phyloP scores from a whole-genome alignment of 768 basidiomycete genomes.

The Tubosaeta sp. region DNA sequence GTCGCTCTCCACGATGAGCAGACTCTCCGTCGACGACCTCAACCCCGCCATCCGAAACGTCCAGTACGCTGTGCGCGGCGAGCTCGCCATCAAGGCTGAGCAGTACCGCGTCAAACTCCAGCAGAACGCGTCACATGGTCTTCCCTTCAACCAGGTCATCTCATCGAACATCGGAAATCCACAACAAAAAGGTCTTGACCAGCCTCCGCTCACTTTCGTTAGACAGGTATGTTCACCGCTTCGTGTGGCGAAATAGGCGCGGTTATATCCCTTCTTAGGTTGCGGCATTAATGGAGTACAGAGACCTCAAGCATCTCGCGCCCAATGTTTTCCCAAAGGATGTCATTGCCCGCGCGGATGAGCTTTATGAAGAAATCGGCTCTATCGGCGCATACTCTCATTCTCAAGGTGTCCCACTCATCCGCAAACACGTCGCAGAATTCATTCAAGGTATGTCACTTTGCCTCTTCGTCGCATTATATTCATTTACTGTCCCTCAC shows the following conservation, averaged over 20 bases:
- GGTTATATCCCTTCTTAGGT: slow-evolving; percentile 45
- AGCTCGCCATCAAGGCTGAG: slow-evolving; percentile 94
- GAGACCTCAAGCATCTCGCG: slow-evolving; percentile 73
- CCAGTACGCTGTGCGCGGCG: slow-evolving; percentile 95
- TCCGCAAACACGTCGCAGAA: slow-evolving; percentile 81
- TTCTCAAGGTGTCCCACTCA: slow-evolving; percentile 86
- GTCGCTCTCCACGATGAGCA: slow-evolving; percentile 39
- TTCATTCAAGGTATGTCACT: slow-evolving; percentile 73
- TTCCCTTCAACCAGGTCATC: slow-evolving; percentile 88
- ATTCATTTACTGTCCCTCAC: slow-evolving; percentile 7
- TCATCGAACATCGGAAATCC: slow-evolving; percentile 98
- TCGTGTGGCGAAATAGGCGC: not conserved
- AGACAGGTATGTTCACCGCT: slow-evolving; percentile 66
- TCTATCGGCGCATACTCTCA: slow-evolving; percentile 95
- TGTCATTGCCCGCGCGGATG: slow-evolving; percentile 76
- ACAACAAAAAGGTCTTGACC: slow-evolving; percentile 92
- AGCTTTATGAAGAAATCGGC: slow-evolving; percentile 81
- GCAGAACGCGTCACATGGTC: slow-evolving; percentile 41
- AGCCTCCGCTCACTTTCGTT: slow-evolving; percentile 87
- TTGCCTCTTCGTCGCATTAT: not conserved
- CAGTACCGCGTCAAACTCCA: slow-evolving; percentile 69
- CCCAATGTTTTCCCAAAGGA: slow-evolving; percentile 80
- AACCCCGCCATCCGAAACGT: slow-evolving; percentile 85
- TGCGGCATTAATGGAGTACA: slow-evolving; percentile 89
- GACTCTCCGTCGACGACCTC: slow-evolving; percentile 64